Evolutionary conservation across 2,329 filamentous ascomycete species (phyloP), one percentile per base, ranked within the genome.

Genomic region (Rhynchosporium graminicola): DNA sequence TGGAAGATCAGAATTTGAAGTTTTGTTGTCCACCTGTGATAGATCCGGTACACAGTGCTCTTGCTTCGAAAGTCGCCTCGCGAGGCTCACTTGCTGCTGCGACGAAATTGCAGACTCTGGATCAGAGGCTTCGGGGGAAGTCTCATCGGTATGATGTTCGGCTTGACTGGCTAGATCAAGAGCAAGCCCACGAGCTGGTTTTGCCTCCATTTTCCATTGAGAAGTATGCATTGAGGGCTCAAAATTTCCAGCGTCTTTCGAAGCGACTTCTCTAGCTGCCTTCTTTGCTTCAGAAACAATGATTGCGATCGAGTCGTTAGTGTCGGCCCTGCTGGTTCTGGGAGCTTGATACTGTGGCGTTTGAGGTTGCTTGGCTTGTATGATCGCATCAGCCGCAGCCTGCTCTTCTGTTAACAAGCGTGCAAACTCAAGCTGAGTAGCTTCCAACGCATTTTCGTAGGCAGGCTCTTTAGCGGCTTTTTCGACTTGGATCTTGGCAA

Each of bases 121-220:
- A 12, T 56, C 13, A 4, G 52, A n/a, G 13, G 3, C 28, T 40
- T 26, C n/a, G 28, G 8, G 6, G 20, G 38, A 20, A 56, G 13
- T 4, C 45, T 45, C 36, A 2, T 56, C 52, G 6, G 52, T 26
- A 20, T 54, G 50, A 4, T 43, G 42, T 38, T 57, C 29, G 5
- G 33, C 56, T 29, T 57, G 42, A 28, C 8, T 47, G 5, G 38
- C 31, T n/a, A 47, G 38, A 15, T 60, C 36, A 9, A 26, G 47
- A 28, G 57, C 36, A 42, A 51, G 40, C n/a, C 40, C 42, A 36
- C 36, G 50, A 6, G 10, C 50, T n/a, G 10, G 5, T 26, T 57
- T 1, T 20, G 20, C n/a, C 29, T 52, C 61, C 28, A 58, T 54
- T 29, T 63, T 51, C 48, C 52, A 51, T 48, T 62, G 48, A n/a